Conservation (phyloP, 2,329 filamentous ascomycete genomes). For the Coniella lustricola region DNA sequence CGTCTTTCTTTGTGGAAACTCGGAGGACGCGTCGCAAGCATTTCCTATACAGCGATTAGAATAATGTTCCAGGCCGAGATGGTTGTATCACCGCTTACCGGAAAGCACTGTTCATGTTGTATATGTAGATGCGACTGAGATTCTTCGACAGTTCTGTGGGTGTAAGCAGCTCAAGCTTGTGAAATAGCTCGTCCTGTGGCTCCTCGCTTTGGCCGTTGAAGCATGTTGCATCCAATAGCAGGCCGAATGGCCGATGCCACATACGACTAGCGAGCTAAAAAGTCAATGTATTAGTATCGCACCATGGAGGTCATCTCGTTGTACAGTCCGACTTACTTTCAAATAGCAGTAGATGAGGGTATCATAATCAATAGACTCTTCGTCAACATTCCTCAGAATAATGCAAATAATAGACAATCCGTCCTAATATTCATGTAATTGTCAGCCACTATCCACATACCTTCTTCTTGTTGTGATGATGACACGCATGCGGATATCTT, state of each 20-base stretch:
- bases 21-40: conserved; percentile 58
- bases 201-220: conserved; percentile 59
- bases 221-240: conserved; percentile 63
- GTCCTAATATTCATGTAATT: conserved; percentile 36
- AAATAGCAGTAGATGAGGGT: conserved; percentile 61
- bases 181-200: conserved; percentile 58
- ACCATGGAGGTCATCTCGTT: not conserved
- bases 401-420: conserved; percentile 62
- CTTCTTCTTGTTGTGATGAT: not conserved
- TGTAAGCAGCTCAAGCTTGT: conserved; percentile 54
- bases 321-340: conserved; percentile 44
- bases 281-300: not conserved
- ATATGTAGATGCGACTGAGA: conserved; percentile 57
- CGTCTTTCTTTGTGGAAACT: conserved; percentile 53
- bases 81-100: conserved; percentile 33
- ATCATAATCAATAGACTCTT: conserved; percentile 58
- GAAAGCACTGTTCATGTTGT: conserved; percentile 68
- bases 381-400: conserved; percentile 60
- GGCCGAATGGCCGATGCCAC: conserved; percentile 62
- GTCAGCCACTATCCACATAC: not conserved
- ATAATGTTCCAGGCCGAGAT: not conserved
- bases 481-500: conserved; percentile 4
- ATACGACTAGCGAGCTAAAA: conserved; percentile 58
- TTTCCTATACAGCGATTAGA: conserved; percentile 34
- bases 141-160: conserved; percentile 54